phyloP scores from a whole-genome alignment of 129 eudicot genomes.

The Centella asiatica region DNA sequence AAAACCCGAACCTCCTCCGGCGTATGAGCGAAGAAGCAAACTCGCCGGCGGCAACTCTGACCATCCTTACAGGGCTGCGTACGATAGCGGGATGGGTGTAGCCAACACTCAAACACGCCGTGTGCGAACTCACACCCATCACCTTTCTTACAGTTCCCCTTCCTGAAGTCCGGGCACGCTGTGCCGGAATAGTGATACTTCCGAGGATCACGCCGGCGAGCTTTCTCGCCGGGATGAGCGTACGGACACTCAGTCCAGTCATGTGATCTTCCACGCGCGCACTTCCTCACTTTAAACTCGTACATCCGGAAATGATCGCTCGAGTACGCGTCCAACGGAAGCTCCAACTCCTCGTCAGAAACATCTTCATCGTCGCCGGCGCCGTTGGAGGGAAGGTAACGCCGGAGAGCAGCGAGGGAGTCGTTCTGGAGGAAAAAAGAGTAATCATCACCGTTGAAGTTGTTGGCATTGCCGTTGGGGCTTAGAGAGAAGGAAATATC shows the following conservation, averaged over 20 bases:
- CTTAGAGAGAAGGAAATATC: slow-evolving; percentile 28
- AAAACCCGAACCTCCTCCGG: slow-evolving; percentile 71
- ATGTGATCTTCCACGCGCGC: slow-evolving; percentile 60
- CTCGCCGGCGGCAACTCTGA: slow-evolving; percentile 42
- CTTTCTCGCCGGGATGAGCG: slow-evolving; percentile 83
- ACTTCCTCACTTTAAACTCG: slow-evolving; percentile 69
- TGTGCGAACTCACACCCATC: slow-evolving; percentile 75
- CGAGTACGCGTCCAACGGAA: slow-evolving; percentile 36
- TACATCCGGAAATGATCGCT: slow-evolving; percentile 67
- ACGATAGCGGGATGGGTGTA: slow-evolving; percentile 69
- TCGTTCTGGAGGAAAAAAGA: slow-evolving; percentile 38
- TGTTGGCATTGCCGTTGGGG: slow-evolving; percentile 28
- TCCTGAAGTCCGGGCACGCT: slow-evolving; percentile 76
- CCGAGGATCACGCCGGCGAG: slow-evolving; percentile 73
- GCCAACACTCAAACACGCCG: slow-evolving; percentile 91
- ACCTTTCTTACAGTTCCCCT: slow-evolving; percentile 64
- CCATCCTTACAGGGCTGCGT: slow-evolving; percentile 92
- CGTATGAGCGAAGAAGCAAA: slow-evolving; percentile 85
- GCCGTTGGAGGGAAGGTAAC: slow-evolving; percentile 33
- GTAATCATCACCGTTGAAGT: slow-evolving; percentile 34
- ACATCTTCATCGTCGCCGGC: slow-evolving; percentile 16
- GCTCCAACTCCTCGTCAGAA: slow-evolving; percentile 26
- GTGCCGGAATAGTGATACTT: slow-evolving; percentile 66
- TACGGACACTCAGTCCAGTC: slow-evolving; percentile 97
- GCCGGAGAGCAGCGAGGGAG: slow-evolving; percentile 35